A percentile compares a stretch with the other conserved stretches of the same genome.
phyloP scores from a whole-genome alignment of 176 grass and related monocot genomes.

The Carex myosuroides region DNA sequence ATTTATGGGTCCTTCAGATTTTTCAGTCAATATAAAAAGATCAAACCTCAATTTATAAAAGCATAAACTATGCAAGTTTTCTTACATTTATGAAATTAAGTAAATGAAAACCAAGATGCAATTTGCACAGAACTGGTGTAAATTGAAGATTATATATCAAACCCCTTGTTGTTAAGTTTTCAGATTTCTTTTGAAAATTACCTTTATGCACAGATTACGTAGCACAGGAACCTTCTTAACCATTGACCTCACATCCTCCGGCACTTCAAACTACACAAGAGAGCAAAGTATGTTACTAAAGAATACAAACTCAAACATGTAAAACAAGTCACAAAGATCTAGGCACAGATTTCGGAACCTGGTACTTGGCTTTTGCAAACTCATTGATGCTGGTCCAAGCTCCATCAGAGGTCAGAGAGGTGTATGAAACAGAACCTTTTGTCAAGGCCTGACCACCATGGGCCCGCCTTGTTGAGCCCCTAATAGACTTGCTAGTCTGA shows the following conservation, averaged over 20 bases:
- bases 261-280: slow-evolving; percentile 66
- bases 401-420: slow-evolving; percentile 49
- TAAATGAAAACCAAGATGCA: background rate
- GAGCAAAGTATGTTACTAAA: slow-evolving; percentile 7
- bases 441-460: slow-evolving; percentile 35
- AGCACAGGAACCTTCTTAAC: slow-evolving; percentile 64
- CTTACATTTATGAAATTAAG: background rate
- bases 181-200: slow-evolving; percentile 13
- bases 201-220: slow-evolving; percentile 94
- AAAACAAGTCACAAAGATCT: background rate
- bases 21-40: background rate
- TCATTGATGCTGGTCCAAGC: slow-evolving; percentile 71
- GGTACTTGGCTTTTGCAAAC: slow-evolving; percentile 82
- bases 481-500: slow-evolving; percentile 34
- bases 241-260: slow-evolving; percentile 49
- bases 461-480: slow-evolving; percentile 38
- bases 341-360: slow-evolving; percentile 36
- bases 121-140: background rate
- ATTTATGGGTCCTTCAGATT: background rate
- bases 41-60: background rate
- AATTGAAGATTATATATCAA: background rate
- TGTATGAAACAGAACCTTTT: slow-evolving; percentile 38
- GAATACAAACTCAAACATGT: background rate
- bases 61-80: background rate
- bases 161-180: background rate